Conservation (phyloP, 495 filamentous ascomycete genomes). For the Talaromyces liani region DNA sequence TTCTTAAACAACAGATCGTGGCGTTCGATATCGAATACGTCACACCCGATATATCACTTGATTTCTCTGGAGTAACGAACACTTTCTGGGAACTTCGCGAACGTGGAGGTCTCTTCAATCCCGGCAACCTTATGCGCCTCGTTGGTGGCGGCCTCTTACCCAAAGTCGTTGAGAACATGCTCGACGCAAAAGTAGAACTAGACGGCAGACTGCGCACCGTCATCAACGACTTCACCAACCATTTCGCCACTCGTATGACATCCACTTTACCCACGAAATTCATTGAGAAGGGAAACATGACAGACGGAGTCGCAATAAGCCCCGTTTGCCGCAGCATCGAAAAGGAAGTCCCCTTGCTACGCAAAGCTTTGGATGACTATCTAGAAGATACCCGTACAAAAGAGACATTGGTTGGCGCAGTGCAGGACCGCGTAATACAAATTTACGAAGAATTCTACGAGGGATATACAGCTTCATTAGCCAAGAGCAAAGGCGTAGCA, state of each 20-base stretch:
- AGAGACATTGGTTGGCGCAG: conserved; percentile 54
- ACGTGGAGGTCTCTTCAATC: conserved; percentile 63
- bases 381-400: conserved; percentile 53
- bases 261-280: conserved; percentile 38
- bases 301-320: conserved; percentile 30
- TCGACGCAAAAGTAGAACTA: conserved; percentile 74
- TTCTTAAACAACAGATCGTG: conserved; percentile 85
- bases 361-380: conserved; percentile 47
- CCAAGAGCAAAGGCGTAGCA: conserved; percentile 34
- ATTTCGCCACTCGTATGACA: conserved; percentile 49
- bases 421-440: conserved; percentile 52
- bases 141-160: conserved; percentile 54
- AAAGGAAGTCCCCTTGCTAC: conserved; percentile 46
- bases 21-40: conserved; percentile 89
- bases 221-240: conserved; percentile 72
- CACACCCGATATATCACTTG: conserved; percentile 61
- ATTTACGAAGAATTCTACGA: conserved; percentile 56
- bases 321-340: conserved; percentile 39
- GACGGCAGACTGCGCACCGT: conserved; percentile 69
- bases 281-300: conserved; percentile 29
- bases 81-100: conserved; percentile 70
- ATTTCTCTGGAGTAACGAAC: conserved; percentile 73
- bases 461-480: conserved; percentile 33
- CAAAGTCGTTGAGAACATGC: conserved; percentile 58
- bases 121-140: conserved; percentile 49